A percentile compares a stretch with the other conserved stretches of the same genome.
Conservation (phyloP, 495 filamentous ascomycete species). For the Durotheca rogersii region DNA sequence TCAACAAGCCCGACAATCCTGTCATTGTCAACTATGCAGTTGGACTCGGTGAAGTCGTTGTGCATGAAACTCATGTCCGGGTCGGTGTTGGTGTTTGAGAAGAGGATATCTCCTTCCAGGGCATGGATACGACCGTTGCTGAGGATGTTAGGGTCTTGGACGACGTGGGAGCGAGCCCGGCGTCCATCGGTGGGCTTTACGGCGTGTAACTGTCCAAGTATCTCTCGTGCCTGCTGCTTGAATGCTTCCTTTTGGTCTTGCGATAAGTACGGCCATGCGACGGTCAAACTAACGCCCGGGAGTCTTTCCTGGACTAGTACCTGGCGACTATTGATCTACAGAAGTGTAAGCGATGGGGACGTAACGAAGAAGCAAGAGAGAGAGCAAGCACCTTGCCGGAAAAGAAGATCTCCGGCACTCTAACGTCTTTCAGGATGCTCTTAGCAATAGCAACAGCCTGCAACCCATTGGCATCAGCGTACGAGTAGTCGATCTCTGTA, state of each 20-base stretch:
- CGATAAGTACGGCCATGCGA: constrained; percentile 50
- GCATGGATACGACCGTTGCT: constrained; percentile 38
- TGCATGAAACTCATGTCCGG: constrained; percentile 46
- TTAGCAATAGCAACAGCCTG: constrained; percentile 40
- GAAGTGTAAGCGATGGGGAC: constrained; percentile 26
- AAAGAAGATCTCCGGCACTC: constrained; percentile 47
- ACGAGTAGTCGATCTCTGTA: constrained; percentile 39
- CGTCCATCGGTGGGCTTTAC: too few relatives aligned
- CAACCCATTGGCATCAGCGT: constrained; percentile 46
- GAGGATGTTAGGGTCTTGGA: constrained; percentile 41
- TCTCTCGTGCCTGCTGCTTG: constrained; percentile 44
- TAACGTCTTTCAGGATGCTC: constrained; percentile 32
- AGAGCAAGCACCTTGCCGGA: constrained; percentile 39
- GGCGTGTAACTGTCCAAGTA: too few relatives aligned
- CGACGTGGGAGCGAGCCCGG: too few relatives aligned
- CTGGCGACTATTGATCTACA: constrained; percentile 41
- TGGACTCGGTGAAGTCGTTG: constrained; percentile 45
- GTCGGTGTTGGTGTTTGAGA: constrained; percentile 32
- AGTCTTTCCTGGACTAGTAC: constrained; percentile 48
- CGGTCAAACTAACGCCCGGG: constrained; percentile 42
- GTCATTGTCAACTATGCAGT: constrained; percentile 46
- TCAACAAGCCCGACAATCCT: constrained; percentile 47
- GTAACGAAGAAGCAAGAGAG: neutral
- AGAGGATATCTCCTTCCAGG: constrained; percentile 36
- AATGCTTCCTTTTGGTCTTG: constrained; percentile 40